Evolutionary conservation across 805 yeast genomes (phyloP).

Genomic region (Candida awuae): DNA sequence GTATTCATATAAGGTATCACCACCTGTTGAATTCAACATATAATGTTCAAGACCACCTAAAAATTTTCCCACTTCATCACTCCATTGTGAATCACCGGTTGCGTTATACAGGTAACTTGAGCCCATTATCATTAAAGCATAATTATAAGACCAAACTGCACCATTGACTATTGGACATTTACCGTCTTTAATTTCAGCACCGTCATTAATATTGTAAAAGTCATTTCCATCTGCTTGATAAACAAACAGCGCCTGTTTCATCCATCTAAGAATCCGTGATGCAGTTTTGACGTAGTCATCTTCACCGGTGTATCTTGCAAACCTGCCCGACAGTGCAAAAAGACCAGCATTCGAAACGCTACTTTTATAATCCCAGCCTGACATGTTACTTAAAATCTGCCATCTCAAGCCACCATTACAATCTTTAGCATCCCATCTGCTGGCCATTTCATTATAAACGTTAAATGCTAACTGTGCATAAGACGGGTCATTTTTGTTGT

Average conservation of each 20-base stretch:
- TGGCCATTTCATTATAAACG: slow-evolving; percentile 82
- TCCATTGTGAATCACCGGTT: slow-evolving; percentile 43
- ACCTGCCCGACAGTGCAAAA: slow-evolving; percentile 78
- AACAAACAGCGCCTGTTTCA: slow-evolving; percentile 44
- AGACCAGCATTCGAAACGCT: slow-evolving; percentile 81
- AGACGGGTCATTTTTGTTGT: slow-evolving; percentile 49
- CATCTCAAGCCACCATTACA: slow-evolving; percentile 92
- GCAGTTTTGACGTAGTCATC: slow-evolving; percentile 67
- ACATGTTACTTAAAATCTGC: slow-evolving; percentile 93
- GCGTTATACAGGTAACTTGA: slow-evolving; percentile 57
- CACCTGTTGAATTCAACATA: slow-evolving; percentile 19
- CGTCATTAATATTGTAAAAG: slow-evolving; percentile 54
- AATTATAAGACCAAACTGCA: slow-evolving; percentile 60
- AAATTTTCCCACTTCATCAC: slow-evolving; percentile 31
- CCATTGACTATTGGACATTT: slow-evolving; percentile 37
- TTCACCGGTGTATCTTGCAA: slow-evolving; percentile 76
- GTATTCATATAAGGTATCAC: slow-evolving; percentile 46
- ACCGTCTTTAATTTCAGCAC: slow-evolving; percentile 48
- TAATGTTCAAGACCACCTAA: slow-evolving; percentile 37
- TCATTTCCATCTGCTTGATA: slow-evolving; percentile 26
- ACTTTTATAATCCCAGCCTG: slow-evolving; percentile 90
- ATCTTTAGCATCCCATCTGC: slow-evolving; percentile 78
- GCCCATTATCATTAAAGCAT: slow-evolving; percentile 62
- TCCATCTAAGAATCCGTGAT: slow-evolving; percentile 74
- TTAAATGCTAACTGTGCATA: slow-evolving; percentile 87